A percentile compares a stretch with the other conserved stretches of the same genome.
Conservation (phyloP, 768 basidiomycete species). For the Russula foetens region DNA sequence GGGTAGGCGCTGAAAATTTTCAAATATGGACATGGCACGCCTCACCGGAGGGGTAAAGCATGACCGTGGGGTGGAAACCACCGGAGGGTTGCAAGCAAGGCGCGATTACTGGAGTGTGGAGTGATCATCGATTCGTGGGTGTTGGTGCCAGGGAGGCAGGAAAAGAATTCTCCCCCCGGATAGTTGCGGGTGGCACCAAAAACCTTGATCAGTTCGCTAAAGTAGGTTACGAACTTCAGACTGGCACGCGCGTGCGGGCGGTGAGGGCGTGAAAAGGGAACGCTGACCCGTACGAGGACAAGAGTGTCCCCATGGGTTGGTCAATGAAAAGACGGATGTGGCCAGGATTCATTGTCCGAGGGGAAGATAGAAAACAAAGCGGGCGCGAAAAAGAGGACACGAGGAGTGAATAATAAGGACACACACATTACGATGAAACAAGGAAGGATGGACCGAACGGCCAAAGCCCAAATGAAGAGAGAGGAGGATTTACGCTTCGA, state of each 20-base stretch:
- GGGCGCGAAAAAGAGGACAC: neutral
- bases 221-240: too few species aligned
- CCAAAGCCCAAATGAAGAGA: neutral
- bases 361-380: slow-evolving; percentile 4
- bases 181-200: slow-evolving; percentile 7
- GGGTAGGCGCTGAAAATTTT: neutral
- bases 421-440: neutral
- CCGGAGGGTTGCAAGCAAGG: neutral
- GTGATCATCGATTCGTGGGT: slow-evolving; percentile 7
- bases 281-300: slow-evolving; percentile 1
- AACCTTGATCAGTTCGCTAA: slow-evolving; percentile 14
- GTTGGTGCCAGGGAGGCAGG: neutral
- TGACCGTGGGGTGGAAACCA: neutral
- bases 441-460: neutral
- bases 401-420: slow-evolving; percentile 10
- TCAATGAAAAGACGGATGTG: neutral
- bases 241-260: neutral
- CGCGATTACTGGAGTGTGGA: slow-evolving; percentile 12
- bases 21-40: neutral
- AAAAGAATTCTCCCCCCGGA: neutral
- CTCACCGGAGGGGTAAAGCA: slow-evolving; percentile 2
- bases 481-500: slow-evolving; percentile 3
- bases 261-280: slow-evolving; percentile 5
- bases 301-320: slow-evolving; percentile 5
- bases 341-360: neutral